Base-by-base conservation (phyloP, 352 stramenopile species). In the Phytophthora fragariae region DNA sequence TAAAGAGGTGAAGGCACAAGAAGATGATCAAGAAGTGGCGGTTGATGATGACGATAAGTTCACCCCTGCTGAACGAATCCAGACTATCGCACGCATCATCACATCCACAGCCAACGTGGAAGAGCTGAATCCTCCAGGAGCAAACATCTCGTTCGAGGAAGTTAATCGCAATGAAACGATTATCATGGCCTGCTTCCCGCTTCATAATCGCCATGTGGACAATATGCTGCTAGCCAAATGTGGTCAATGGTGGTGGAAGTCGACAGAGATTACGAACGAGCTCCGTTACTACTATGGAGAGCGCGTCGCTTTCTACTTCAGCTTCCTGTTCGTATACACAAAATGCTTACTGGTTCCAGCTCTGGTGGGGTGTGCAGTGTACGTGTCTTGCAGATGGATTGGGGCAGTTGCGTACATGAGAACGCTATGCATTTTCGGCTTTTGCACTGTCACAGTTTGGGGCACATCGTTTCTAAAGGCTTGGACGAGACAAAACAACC, bases 1-100 rank as follows among this genome's bases (percentile, higher is more conserved):
- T 31, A 69, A 47, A 68, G 55, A 57, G 49, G 15, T 29, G 0
- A 37, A n/a, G 57, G 76, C 31, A 5, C 47, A 10, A 31, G 75
- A 82, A 17, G 72, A 83, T 37, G 27, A 56, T 9, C 64, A 73
- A n/a, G 59, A 66, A 10, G 73, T 77, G 39, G 70, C 68, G 11
- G 31, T 79, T 6, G 78, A 89, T 39, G 85, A 89, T 4, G 88
- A 93, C 64, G 69, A 76, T 53, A 94, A 94, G 70, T 94, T 95
- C 60, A 95, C 88, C 8, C 89, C 89, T 5, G 89, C 89, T 12
- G 89, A 96, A 53, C 86, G 89, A 7, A 88, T 96, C 15, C 89
- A 96, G 65, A 94, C 89, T 0, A 96, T 96, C 46, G 89, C 86
- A 5, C 89, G 89, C n/a, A 96, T 96, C 64, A 92, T 96, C 64